These are phyloP conservation scores for Fusarium sp. DNA, from an alignment of 2,329 filamentous ascomycete species.

Conservation along the genomic window DNA sequence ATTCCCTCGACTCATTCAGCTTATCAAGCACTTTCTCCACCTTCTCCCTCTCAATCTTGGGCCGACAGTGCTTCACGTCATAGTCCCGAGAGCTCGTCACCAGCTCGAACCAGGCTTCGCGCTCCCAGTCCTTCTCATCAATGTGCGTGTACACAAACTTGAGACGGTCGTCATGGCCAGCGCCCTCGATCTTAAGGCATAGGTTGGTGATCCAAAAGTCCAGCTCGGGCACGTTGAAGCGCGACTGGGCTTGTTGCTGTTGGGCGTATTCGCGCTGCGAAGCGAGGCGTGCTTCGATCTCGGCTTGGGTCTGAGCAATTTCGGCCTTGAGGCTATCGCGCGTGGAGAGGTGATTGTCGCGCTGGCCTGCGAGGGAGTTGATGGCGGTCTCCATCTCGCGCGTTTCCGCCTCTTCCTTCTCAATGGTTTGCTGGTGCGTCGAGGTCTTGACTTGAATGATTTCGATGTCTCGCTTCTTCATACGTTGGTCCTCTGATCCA, in stretches of 20 bases:
- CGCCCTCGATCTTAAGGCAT: conserved; percentile 90
- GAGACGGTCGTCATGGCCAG: conserved; percentile 84
- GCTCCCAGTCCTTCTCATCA: conserved; percentile 88
- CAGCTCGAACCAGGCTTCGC: conserved; percentile 94
- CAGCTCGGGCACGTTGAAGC: conserved; percentile 92
- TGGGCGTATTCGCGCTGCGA: conserved; percentile 80
- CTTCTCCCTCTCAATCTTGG: conserved; percentile 84
- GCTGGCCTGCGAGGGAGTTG: conserved; percentile 69
- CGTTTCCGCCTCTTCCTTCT: conserved; percentile 82
- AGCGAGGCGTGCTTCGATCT: conserved; percentile 78
- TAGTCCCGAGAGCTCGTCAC: conserved; percentile 87
- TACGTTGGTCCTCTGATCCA: conserved; percentile 86
- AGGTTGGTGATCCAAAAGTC: conserved; percentile 96
- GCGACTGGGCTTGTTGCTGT: conserved; percentile 84
- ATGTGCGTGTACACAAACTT: conserved; percentile 93
- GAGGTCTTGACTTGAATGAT: conserved; percentile 81
- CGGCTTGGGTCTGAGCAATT: conserved; percentile 76
- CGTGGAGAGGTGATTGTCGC: conserved; percentile 71
- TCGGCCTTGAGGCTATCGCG: conserved; percentile 72
- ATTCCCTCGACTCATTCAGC: conserved; percentile 84
- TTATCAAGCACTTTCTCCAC: conserved; percentile 83
- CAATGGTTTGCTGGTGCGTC: conserved; percentile 80
- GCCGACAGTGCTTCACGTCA: conserved; percentile 83
- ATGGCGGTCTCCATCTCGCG: conserved; percentile 80
- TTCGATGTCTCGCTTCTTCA: conserved; percentile 89